Conservation (phyloP, 441 rosid species). For the Jatropha podagrica region DNA sequence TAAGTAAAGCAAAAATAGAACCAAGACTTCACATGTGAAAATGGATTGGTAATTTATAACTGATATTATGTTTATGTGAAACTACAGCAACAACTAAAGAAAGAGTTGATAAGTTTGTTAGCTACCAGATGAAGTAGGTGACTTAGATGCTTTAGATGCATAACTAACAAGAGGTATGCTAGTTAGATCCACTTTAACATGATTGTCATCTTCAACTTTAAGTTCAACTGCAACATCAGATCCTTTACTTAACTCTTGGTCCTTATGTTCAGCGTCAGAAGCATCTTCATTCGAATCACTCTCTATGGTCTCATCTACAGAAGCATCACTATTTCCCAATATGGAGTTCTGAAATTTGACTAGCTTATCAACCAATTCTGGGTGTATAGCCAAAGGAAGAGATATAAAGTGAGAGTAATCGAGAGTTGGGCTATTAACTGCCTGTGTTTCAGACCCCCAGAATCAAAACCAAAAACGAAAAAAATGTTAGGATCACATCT, state of each 20-base stretch:
- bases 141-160: conserved; percentile 51
- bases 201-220: conserved; percentile 49
- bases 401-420: conserved; percentile 89
- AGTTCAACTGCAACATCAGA: conserved; percentile 41
- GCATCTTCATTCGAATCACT: conserved; percentile 41
- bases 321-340: conserved; percentile 39
- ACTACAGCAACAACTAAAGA: conserved; percentile 15
- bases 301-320: conserved; percentile 29
- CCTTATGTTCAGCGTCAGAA: conserved; percentile 32
- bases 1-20: background rate
- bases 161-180: conserved; percentile 66
- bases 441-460: conserved; percentile 41
- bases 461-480: background rate
- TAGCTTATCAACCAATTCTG: conserved; percentile 75
- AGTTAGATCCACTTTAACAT: conserved; percentile 46
- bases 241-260: conserved; percentile 21
- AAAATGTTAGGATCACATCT: conserved; percentile 8
- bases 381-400: conserved; percentile 84
- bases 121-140: conserved; percentile 52
- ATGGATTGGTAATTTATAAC: background rate
- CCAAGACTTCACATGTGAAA: background rate
- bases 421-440: conserved; percentile 56
- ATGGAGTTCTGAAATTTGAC: conserved; percentile 66
- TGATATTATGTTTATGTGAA: background rate
- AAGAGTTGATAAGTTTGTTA: conserved; percentile 10